Evolutionary conservation across 805 yeast species (phyloP), one percentile per base, ranked within the genome.

Genomic region (Isabelozyma heimii): DNA sequence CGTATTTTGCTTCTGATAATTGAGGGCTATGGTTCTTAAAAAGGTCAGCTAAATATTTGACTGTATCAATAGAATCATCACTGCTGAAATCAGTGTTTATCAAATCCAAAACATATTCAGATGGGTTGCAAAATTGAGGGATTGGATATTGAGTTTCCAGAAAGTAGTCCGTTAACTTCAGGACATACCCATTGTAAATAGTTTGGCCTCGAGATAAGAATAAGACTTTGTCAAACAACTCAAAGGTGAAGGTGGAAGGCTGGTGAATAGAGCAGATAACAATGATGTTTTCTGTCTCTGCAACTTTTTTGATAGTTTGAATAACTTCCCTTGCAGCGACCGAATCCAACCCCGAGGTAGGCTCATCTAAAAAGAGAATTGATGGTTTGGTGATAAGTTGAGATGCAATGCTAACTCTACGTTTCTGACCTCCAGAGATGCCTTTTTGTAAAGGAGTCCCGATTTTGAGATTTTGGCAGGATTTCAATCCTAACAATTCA

Each of bases 291-390:
- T 56, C 55, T 14, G 47, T 44, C 30, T 28, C 39, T 79, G 84
- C 59, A 75, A 70, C 45, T 70, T 70, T 56, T 72, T 75, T 59
- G 76, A 68, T 56, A 53, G 81, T 76, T 57, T 77, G 75, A 49
- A 80, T 70, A 56, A 82, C 78, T 12, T 85, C 75, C 82, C 83
- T 76, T 10, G 85, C 81, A 26, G 85, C 77, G 51, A 64, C 69
- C n/a, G 85, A 77, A 56, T 81, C 85, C 52, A 80, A 64, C 39
- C 85, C 85, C 33, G 84, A 80, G 14, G 85, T 81, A 33, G 84
- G 84, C 58, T 81, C 85, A 66, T 81, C 85, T 49, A 82, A 65
- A 59, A 82, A 81, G 35, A 82, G 63, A 43, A 81, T 52, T 7
- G 51, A 42, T 4, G 65, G 65, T 30, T 43, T 52, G 10, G 56